These are phyloP conservation scores for Cytospora schulzeri DNA, from an alignment of 2,329 filamentous ascomycete genomes.

Conservation along the genomic window DNA sequence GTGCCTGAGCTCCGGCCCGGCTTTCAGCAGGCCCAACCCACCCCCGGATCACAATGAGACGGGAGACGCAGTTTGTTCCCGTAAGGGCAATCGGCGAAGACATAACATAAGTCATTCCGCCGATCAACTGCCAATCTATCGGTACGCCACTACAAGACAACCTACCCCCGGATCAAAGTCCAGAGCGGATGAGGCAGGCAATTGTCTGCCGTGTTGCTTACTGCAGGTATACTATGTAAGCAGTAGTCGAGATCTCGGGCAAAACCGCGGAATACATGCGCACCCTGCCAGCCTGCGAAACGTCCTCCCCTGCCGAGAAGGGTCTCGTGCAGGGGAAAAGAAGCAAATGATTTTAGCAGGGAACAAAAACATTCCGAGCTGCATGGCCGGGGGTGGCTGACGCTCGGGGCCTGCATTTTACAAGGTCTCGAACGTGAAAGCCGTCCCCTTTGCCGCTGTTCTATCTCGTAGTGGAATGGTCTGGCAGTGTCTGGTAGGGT, in stretches of 20 bases:
- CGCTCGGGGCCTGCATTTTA: not conserved
- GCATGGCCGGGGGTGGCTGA: not conserved
- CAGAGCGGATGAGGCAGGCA: not conserved
- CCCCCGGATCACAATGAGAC: too few species aligned
- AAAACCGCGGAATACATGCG: not conserved
- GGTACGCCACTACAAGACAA: not conserved
- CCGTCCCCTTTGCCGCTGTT: not conserved
- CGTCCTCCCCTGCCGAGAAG: not conserved
- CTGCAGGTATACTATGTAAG: not conserved
- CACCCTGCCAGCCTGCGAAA: not conserved
- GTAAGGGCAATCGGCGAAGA: not conserved
- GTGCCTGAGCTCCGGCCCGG: too few species aligned
- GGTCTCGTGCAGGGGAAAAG: not conserved
- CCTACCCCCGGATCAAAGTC: not conserved
- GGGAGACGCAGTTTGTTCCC: not conserved
- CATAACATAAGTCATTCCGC: too few species aligned
- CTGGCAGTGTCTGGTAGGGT: not conserved
- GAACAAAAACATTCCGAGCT: not conserved
- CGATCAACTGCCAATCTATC: too few species aligned
- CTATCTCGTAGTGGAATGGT: not conserved
- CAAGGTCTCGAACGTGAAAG: not conserved
- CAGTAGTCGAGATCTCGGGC: not conserved
- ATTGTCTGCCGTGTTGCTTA: not conserved
- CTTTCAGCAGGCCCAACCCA: too few species aligned
- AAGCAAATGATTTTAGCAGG: not conserved